These are phyloP conservation scores for Isoetes engelmannii DNA, from an alignment of 83 land plant genomes.

Conservation along the genomic window DNA sequence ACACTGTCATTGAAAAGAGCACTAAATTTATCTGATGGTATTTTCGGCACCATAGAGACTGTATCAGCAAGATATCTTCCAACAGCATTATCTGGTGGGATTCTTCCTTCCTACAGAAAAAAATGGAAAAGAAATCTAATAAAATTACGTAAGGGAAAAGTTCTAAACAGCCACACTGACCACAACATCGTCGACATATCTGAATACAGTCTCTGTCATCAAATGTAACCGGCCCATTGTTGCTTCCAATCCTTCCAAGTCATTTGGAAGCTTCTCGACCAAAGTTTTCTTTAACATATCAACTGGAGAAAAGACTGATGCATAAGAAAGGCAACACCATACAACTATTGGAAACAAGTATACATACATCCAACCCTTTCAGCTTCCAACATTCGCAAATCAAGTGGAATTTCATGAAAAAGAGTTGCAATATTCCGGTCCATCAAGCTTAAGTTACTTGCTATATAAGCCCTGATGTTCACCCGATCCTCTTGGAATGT, in stretches of 20 bases:
- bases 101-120: slow-evolving; percentile 54
- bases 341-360: background rate
- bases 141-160: too few relatives aligned
- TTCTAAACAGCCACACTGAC: slow-evolving; percentile 38
- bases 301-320: too few relatives aligned
- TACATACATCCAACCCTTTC: slow-evolving; percentile 15
- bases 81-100: slow-evolving; percentile 59
- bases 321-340: background rate
- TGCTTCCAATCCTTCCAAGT: slow-evolving; percentile 90
- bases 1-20: slow-evolving; percentile 87
- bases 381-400: slow-evolving; percentile 11
- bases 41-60: slow-evolving; percentile 66
- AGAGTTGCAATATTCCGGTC: slow-evolving; percentile 8
- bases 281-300: slow-evolving; percentile 75
- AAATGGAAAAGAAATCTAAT: background rate
- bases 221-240: slow-evolving; percentile 62
- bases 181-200: slow-evolving; percentile 91
- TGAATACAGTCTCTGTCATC: slow-evolving; percentile 68
- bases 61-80: slow-evolving; percentile 80
- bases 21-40: slow-evolving; percentile 72
- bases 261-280: slow-evolving; percentile 89
- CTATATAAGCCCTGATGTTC: slow-evolving; percentile 8
- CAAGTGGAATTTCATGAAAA: slow-evolving; percentile 9
- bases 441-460: background rate
- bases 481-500: slow-evolving; percentile 3